Conservation (phyloP, 768 basidiomycete species). For the Russula griseocarnosa region DNA sequence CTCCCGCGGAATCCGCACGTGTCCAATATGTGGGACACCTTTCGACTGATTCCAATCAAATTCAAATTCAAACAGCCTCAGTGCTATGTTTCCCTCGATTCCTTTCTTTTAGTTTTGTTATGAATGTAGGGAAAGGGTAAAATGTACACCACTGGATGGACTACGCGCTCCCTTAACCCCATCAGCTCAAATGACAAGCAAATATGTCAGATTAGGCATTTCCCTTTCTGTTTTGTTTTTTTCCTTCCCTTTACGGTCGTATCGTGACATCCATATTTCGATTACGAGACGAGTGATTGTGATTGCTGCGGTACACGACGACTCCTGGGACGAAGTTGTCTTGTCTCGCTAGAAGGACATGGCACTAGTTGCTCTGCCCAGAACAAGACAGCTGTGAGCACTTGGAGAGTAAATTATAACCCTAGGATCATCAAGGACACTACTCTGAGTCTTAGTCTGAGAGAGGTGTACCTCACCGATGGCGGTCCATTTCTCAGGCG, state of each 20-base stretch:
- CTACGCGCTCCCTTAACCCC: not conserved
- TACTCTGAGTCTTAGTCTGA: no score
- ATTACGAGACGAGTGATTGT: not conserved
- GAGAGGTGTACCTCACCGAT: no score
- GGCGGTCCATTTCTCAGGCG: not conserved
- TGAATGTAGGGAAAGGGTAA: not conserved
- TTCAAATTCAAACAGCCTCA: not conserved
- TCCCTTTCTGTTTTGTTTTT: not conserved
- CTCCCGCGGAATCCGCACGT: conserved; percentile 18
- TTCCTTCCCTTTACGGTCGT: not conserved
- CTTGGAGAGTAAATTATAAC: not conserved
- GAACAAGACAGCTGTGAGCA: not conserved
- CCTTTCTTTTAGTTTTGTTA: not conserved
- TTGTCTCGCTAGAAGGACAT: not conserved
- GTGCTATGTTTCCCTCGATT: not conserved
- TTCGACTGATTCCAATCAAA: conserved; percentile 15
- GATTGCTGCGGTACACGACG: not conserved
- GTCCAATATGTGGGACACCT: conserved; percentile 18
- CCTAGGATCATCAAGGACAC: not conserved
- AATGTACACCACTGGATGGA: conserved; percentile 14
- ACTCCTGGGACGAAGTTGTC: not conserved
- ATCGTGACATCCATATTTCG: no score
- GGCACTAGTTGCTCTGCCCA: not conserved
- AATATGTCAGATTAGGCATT: not conserved
- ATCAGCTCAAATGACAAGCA: not conserved